Evolutionary conservation across 352 stramenopile species (phyloP).

Genomic region (Phytopythium boreale): DNA sequence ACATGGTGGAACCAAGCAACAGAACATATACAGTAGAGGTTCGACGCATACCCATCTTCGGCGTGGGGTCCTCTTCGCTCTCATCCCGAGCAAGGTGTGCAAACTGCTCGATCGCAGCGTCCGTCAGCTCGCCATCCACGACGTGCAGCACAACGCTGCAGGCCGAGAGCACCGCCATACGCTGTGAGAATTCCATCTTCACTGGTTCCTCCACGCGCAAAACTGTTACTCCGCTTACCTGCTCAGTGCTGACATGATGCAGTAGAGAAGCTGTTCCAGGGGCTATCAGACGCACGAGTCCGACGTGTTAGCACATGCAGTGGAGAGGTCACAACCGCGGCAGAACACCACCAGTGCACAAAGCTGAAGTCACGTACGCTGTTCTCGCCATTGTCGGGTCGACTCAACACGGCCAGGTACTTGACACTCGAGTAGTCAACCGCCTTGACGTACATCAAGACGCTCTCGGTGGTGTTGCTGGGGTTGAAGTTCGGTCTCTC

Average conservation of each 20-base stretch:
- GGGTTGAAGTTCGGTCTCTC: not conserved
- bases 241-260: slow-evolving; percentile 60
- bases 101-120: slow-evolving; percentile 53
- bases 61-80: slow-evolving; percentile 16
- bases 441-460: slow-evolving; percentile 74
- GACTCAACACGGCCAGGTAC: slow-evolving; percentile 70
- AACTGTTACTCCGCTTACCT: slow-evolving; percentile 22
- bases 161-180: not conserved
- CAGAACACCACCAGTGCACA: not conserved
- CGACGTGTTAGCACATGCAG: not conserved
- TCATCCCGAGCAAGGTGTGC: slow-evolving; percentile 41
- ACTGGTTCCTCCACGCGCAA: not conserved
- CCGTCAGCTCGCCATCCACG: slow-evolving; percentile 48
- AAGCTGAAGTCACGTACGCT: slow-evolving; percentile 7
- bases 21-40: not conserved
- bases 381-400: slow-evolving; percentile 40
- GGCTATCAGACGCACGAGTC: slow-evolving; percentile 17
- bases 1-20: not conserved
- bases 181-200: not conserved
- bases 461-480: slow-evolving; percentile 13
- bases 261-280: slow-evolving; percentile 60
- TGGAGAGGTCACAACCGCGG: too few species aligned
- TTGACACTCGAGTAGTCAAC: slow-evolving; percentile 62
- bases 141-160: slow-evolving; percentile 68
- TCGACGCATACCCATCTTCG: slow-evolving; percentile 23